Evolutionary conservation across 805 yeast genomes (phyloP).

Genomic region (Candida qinlingensis): DNA sequence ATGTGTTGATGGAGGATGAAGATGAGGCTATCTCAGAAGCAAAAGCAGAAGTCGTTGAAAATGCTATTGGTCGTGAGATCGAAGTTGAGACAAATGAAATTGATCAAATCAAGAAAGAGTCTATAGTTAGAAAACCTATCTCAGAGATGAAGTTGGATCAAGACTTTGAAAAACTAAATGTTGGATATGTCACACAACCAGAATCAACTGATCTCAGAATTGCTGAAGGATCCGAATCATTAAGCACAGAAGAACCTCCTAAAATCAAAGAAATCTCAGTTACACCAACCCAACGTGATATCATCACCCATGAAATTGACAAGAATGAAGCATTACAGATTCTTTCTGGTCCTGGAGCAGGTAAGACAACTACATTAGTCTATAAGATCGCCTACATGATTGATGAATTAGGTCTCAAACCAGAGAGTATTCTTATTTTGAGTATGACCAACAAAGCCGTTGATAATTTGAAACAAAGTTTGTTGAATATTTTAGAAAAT

Average conservation of each 20-base stretch:
- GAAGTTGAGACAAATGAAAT: too few relatives aligned
- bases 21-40: too few relatives aligned
- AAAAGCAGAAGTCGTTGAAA: too few relatives aligned
- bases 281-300: conserved; percentile 42
- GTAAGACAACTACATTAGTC: conserved; percentile 59
- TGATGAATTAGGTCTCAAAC: conserved; percentile 30
- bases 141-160: too few relatives aligned
- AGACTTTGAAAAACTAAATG: too few relatives aligned
- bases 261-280: conserved; percentile 18
- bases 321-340: conserved; percentile 42
- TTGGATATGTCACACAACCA: too few relatives aligned
- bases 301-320: conserved; percentile 37
- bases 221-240: too few relatives aligned
- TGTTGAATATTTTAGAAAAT: conserved; percentile 28
- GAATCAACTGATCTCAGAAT: not conserved
- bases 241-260: too few relatives aligned
- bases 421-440: conserved; percentile 53
- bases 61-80: too few relatives aligned
- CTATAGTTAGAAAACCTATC: too few relatives aligned
- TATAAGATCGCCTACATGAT: conserved; percentile 47
- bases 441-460: conserved; percentile 71
- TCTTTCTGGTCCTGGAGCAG: conserved; percentile 71
- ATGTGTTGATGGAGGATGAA: too few relatives aligned
- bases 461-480: conserved; percentile 34
- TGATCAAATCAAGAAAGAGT: too few relatives aligned